These are phyloP conservation scores for Psilocybe mexicana DNA, from an alignment of 1,284 basidiomycete species.

Conservation along the genomic window DNA sequence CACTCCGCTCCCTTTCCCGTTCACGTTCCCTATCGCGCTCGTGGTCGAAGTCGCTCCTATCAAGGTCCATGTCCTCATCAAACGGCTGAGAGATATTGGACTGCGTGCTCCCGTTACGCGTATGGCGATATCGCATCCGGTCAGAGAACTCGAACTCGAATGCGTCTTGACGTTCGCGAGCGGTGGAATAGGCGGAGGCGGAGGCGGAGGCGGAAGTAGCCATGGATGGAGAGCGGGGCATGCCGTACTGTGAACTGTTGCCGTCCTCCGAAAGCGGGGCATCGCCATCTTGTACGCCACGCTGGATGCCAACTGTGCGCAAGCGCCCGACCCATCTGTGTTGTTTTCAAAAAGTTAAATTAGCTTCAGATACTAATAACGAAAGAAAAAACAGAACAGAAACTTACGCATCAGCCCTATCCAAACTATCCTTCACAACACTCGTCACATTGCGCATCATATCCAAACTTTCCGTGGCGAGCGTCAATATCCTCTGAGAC, in stretches of 20 bases:
- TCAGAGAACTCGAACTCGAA: conserved; percentile 16
- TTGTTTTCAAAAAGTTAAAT: background rate
- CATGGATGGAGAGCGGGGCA: background rate
- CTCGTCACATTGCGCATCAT: conserved; percentile 87
- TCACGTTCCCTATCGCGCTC: conserved; percentile 10
- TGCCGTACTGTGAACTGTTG: conserved; percentile 7
- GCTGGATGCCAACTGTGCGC: conserved; percentile 73
- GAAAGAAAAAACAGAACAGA: background rate
- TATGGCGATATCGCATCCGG: conserved; percentile 15
- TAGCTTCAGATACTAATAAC: background rate
- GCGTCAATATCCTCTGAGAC: conserved; percentile 78
- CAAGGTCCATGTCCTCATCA: conserved; percentile 12
- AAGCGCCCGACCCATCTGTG: conserved; percentile 78
- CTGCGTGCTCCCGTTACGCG: conserved; percentile 6
- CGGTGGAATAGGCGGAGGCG: background rate
- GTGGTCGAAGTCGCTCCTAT: background rate
- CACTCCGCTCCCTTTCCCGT: conserved; percentile 2
- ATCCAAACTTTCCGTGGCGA: conserved; percentile 89
- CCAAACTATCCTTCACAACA: conserved; percentile 86
- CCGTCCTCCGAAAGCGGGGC: conserved; percentile 8
- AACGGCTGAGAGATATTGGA: background rate
- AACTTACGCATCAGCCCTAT: conserved; percentile 83
- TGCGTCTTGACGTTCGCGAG: background rate
- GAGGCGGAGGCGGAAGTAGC: background rate
- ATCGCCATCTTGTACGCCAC: conserved; percentile 36